Evolutionary conservation across 2,329 filamentous ascomycete species (phyloP).

Genomic region (Delphinella strobiligena): DNA sequence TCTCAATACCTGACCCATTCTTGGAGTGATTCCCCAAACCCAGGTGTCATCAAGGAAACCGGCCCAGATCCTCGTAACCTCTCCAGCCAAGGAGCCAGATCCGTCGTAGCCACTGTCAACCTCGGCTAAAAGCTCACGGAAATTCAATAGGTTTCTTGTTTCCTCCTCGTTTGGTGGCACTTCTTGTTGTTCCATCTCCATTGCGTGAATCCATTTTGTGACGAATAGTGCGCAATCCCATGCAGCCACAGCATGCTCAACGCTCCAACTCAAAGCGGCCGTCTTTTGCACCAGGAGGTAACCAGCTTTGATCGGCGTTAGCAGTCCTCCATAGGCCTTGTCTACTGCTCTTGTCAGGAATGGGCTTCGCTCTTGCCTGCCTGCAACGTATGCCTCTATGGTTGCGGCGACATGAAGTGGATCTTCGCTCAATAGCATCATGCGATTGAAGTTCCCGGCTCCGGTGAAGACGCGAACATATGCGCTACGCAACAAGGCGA

Average conservation of each 20-base stretch:
- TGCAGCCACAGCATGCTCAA: slow-evolving; percentile 13
- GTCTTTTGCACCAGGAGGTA: slow-evolving; percentile 17
- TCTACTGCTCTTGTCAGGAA: slow-evolving; percentile 18
- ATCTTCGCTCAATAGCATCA: slow-evolving; percentile 18
- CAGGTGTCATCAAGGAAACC: slow-evolving; percentile 7
- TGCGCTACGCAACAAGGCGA: slow-evolving; percentile 21
- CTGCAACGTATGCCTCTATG: no score
- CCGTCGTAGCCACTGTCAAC: background rate
- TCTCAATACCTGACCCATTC: slow-evolving; percentile 6
- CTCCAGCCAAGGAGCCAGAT: slow-evolving; percentile 2
- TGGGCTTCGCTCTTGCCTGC: slow-evolving; percentile 15
- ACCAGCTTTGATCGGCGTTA: slow-evolving; percentile 17
- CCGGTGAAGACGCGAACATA: slow-evolving; percentile 20
- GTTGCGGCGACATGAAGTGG: no score
- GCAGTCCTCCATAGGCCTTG: slow-evolving; percentile 18
- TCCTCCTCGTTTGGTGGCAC: background rate
- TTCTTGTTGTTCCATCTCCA: slow-evolving; percentile 1
- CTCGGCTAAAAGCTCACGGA: no score
- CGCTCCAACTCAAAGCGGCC: slow-evolving; percentile 17
- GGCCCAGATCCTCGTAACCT: slow-evolving; percentile 6
- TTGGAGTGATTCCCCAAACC: slow-evolving; percentile 7
- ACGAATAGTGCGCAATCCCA: slow-evolving; percentile 7
- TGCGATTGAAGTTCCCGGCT: slow-evolving; percentile 18
- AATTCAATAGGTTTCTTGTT: no score
- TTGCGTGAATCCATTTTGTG: slow-evolving; percentile 7